Evolutionary conservation across 2,329 filamentous ascomycete genomes (phyloP).

Genomic region (Nigrospora sphaerica): DNA sequence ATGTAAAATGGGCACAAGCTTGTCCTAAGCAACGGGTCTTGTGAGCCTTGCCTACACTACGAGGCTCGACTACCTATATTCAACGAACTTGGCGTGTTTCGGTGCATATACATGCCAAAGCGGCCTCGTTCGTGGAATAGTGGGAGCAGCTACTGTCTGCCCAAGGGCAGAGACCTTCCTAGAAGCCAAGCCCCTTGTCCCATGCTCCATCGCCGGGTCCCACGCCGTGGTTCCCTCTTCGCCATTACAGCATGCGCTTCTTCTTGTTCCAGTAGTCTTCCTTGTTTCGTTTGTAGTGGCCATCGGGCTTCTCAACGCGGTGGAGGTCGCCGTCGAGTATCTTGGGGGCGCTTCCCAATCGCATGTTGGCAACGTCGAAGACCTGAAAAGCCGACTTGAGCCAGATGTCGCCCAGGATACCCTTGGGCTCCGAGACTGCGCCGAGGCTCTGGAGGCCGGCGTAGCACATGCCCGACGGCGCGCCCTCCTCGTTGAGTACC

Average conservation of each 20-base stretch:
- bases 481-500: conserved; percentile 27
- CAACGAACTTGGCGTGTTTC: no score
- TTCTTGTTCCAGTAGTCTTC: not conserved
- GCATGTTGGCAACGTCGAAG: conserved; percentile 49
- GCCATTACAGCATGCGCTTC: not conserved
- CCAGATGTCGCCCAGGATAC: conserved; percentile 72
- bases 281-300: not conserved
- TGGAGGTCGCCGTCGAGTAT: conserved; percentile 20
- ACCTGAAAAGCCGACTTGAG: conserved; percentile 72
- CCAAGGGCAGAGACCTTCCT: no score
- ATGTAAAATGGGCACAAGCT: no score
- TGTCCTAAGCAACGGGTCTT: no score
- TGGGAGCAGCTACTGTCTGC: no score
- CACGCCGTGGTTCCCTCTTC: no score
- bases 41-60: no score
- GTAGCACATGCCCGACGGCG: conserved; percentile 44
- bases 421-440: conserved; percentile 39
- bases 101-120: no score
- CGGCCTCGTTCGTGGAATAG: no score
- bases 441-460: conserved; percentile 64
- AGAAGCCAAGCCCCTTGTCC: no score
- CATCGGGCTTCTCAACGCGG: not conserved
- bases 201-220: no score
- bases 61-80: no score
- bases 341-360: conserved; percentile 36